Percentiles rank a stretch among this genome's conserved stretches.
phyloP scores from a whole-genome alignment of 345 rosid genomes.

The Hibiscus tridactylites region DNA sequence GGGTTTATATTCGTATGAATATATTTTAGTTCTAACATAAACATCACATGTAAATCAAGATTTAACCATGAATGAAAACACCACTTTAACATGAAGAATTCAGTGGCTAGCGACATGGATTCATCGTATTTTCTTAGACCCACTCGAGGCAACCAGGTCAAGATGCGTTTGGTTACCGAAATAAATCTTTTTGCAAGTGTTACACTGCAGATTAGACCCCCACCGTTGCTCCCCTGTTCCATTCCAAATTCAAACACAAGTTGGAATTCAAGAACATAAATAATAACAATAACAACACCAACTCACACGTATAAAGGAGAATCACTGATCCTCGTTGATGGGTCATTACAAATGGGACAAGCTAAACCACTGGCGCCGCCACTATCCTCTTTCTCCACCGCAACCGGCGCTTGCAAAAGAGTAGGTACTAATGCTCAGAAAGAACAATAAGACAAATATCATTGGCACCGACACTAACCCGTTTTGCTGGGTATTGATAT shows the following conservation, averaged over 20 bases:
- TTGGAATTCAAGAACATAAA: not conserved
- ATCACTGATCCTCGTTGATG: constrained; percentile 27
- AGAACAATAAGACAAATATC: not conserved
- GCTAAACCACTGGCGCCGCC: constrained; percentile 34
- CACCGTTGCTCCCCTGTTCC: constrained; percentile 34
- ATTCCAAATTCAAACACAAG: constrained; percentile 8
- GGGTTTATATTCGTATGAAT: too few relatives aligned
- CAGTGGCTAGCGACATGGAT: constrained; percentile 47
- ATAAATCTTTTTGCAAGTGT: constrained; percentile 54
- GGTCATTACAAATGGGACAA: constrained; percentile 72
- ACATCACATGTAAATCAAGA: not conserved
- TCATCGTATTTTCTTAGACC: constrained; percentile 40
- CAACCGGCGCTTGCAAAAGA: constrained; percentile 24
- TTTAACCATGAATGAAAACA: not conserved
- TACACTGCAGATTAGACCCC: constrained; percentile 46
- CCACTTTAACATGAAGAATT: constrained; percentile 38
- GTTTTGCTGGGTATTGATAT: not conserved
- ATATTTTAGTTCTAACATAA: too few relatives aligned
- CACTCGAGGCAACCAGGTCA: constrained; percentile 55
- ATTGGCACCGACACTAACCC: not conserved
- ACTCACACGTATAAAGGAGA: constrained; percentile 42
- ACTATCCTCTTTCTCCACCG: constrained; percentile 31
- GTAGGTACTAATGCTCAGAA: not conserved
- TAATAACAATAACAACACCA: not conserved
- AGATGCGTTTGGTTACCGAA: constrained; percentile 55